A percentile compares a stretch with the other conserved stretches of the same genome.
phyloP scores from a whole-genome alignment of 192 early-diverging fungal species.

The Entomortierella beljakovae region DNA sequence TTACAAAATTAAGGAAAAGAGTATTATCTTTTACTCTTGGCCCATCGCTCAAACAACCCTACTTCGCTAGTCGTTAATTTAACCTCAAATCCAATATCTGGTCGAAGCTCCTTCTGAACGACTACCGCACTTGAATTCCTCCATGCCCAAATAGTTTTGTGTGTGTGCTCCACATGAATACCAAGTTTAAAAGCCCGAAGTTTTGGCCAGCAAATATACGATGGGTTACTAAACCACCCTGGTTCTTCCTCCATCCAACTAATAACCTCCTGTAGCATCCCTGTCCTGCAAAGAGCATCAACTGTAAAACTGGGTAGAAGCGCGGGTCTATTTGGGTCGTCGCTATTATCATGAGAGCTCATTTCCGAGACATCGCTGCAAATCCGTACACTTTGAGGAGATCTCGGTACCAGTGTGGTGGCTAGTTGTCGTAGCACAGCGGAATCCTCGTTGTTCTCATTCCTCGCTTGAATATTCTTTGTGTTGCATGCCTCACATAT shows the following conservation, averaged over 20 bases:
- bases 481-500: not conserved
- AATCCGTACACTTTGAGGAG: no score
- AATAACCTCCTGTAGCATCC: not conserved
- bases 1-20: no score
- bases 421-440: no score
- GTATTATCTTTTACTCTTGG: no score
- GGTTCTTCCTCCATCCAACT: not conserved
- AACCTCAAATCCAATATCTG: not conserved
- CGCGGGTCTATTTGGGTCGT: not conserved
- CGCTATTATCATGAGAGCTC: not conserved
- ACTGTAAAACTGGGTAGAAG: not conserved
- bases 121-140: not conserved
- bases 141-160: not conserved
- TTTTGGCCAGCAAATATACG: not conserved
- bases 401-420: no score
- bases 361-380: no score
- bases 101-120: not conserved
- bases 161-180: not conserved
- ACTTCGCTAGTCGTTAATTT: no score
- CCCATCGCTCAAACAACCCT: no score
- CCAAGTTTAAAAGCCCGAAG: not conserved
- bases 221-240: not conserved
- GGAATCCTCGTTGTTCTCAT: not conserved
- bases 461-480: not conserved
- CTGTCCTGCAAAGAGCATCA: not conserved